Conservation (phyloP, 257 asterid species). For the Solanum pinnatisectum region DNA sequence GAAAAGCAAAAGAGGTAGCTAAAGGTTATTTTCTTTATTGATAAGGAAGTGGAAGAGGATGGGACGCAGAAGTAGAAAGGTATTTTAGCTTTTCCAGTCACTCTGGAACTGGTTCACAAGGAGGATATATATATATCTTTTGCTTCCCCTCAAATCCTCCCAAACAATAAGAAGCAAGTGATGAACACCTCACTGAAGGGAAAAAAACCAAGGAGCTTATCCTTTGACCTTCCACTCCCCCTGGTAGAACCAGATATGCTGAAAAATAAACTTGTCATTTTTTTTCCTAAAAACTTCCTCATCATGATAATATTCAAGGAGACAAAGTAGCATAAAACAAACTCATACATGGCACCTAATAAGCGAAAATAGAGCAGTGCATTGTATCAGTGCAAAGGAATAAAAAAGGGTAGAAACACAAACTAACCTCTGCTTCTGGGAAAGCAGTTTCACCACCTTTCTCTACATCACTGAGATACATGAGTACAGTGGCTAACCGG, state of each 20-base stretch:
- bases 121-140: background rate
- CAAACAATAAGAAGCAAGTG: background rate
- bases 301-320: background rate
- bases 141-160: background rate
- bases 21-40: background rate
- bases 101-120: background rate
- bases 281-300: background rate
- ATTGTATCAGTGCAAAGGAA: background rate
- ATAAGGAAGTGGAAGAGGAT: background rate
- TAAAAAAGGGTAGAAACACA: background rate
- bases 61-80: background rate
- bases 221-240: background rate
- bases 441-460: constrained; percentile 98
- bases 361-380: background rate
- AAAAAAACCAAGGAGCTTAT: background rate
- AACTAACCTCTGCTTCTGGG: constrained; percentile 89
- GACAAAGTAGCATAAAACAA: background rate
- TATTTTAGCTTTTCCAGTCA: background rate
- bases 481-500: constrained; percentile 81
- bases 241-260: background rate
- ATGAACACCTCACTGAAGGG: background rate
- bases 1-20: background rate
- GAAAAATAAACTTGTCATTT: background rate
- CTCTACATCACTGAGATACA: constrained; percentile 85
- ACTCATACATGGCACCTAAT: background rate